phyloP scores from a whole-genome alignment of 352 stramenopile genomes.

The Phytophthora parvispora region DNA sequence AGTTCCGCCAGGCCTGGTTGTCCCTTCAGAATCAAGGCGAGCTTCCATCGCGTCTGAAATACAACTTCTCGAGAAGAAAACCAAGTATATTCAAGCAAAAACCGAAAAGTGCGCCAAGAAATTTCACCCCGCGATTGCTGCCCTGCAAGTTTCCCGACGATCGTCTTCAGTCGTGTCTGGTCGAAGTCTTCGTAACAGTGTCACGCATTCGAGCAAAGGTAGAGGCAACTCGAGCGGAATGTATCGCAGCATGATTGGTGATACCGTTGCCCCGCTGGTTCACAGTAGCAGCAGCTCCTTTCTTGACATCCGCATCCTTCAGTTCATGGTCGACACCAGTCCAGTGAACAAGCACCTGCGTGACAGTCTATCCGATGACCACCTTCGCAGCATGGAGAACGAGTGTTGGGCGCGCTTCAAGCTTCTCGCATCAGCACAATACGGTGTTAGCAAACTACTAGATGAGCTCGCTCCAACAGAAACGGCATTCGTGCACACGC shows the following conservation, averaged over 20 bases:
- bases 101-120: conserved; percentile 50
- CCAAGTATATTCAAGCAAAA: conserved; percentile 62
- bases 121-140: conserved; percentile 26
- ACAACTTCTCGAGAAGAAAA: conserved; percentile 71
- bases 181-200: conserved; percentile 15
- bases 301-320: conserved; percentile 24
- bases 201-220: conserved; percentile 16
- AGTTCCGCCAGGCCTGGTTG: not conserved
- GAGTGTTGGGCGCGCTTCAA: conserved; percentile 69
- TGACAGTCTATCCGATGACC: conserved; percentile 45
- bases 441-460: conserved; percentile 40
- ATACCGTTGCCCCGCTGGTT: conserved; percentile 3
- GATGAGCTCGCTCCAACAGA: conserved; percentile 37
- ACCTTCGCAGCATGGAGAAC: conserved; percentile 49
- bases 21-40: not conserved
- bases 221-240: conserved; percentile 21
- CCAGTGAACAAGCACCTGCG: conserved; percentile 66
- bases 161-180: conserved; percentile 16
- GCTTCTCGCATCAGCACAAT: conserved; percentile 45
- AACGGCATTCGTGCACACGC: not conserved
- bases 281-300: not conserved
- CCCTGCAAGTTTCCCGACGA: conserved; percentile 14
- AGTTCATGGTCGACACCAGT: conserved; percentile 71
- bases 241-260: conserved; percentile 26
- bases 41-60: conserved; percentile 48